Percentiles rank a stretch among this genome's conserved stretches.
phyloP scores from a whole-genome alignment of 2,329 filamentous ascomycete species.

The Rhynchosporium secalis region DNA sequence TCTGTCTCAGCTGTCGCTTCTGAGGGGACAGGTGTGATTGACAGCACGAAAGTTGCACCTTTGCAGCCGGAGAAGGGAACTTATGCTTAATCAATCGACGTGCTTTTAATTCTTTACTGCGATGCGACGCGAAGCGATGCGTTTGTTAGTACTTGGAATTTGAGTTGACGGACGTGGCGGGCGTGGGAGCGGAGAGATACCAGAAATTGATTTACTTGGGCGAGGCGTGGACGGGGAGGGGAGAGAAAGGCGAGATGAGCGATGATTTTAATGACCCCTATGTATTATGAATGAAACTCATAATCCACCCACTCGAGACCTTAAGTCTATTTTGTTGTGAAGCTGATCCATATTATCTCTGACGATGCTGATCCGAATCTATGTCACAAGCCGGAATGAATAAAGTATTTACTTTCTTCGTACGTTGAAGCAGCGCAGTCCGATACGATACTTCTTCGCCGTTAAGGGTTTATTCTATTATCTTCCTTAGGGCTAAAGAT shows the following conservation, averaged over 20 bases:
- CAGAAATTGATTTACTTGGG: background rate
- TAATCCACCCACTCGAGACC: background rate
- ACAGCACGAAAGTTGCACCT: slow-evolving; percentile 35
- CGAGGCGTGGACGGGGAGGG: background rate
- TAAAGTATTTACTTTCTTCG: too few relatives aligned
- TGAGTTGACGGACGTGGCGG: background rate
- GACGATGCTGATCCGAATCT: too few relatives aligned
- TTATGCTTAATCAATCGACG: slow-evolving; percentile 27
- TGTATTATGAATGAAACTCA: slow-evolving; percentile 11
- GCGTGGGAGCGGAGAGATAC: slow-evolving; percentile 1
- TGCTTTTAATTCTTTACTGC: slow-evolving; percentile 16
- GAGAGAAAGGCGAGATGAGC: background rate
- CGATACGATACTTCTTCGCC: too few relatives aligned
- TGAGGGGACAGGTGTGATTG: slow-evolving; percentile 29
- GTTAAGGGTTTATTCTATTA: too few relatives aligned
- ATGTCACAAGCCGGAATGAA: too few relatives aligned
- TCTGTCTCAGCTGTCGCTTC: slow-evolving; percentile 29
- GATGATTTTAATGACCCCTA: background rate
- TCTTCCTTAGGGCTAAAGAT: too few relatives aligned
- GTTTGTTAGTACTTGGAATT: background rate
- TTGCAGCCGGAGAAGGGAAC: slow-evolving; percentile 34
- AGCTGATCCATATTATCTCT: too few relatives aligned
- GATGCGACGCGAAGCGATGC: slow-evolving; percentile 11
- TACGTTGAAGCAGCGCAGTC: too few relatives aligned
- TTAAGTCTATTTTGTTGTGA: too few relatives aligned